Conservation (phyloP, 2,329 filamentous ascomycete genomes). For the Trichoderma breve region DNA sequence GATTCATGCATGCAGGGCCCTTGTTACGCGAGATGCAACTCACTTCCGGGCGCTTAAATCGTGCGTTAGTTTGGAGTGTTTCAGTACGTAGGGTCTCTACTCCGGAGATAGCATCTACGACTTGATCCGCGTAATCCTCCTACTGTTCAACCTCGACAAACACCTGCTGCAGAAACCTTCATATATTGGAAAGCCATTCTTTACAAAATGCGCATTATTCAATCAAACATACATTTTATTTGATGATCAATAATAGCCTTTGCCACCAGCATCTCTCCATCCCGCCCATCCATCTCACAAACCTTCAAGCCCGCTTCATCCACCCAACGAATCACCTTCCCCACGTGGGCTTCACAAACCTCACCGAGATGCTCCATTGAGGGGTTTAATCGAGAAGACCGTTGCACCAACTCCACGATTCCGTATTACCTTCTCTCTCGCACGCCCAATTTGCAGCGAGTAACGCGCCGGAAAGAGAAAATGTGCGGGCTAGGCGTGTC, state of each 20-base stretch:
- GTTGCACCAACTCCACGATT: not conserved
- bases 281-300: not conserved
- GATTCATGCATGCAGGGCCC: slow-evolving; percentile 4
- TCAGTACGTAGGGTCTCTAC: not conserved
- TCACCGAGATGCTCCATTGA: slow-evolving; percentile 1
- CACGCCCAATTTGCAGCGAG: not conserved
- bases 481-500: slow-evolving; percentile 9
- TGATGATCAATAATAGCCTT: not conserved
- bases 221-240: not conserved
- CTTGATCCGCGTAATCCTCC: not conserved
- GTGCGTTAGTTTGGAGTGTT: not conserved
- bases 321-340: slow-evolving; percentile 31
- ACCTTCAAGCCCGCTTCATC: not conserved
- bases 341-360: slow-evolving; percentile 27
- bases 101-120: not conserved
- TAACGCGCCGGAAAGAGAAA: slow-evolving; percentile 4
- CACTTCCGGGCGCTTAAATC: not conserved
- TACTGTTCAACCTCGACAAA: not conserved
- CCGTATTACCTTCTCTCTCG: not conserved
- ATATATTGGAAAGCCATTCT: not conserved
- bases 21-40: not conserved
- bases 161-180: not conserved
- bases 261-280: not conserved
- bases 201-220: not conserved
- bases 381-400: not conserved